Evolutionary conservation across 2,329 filamentous ascomycete species (phyloP).

Genomic region (Pseudogymnoascus sp.): DNA sequence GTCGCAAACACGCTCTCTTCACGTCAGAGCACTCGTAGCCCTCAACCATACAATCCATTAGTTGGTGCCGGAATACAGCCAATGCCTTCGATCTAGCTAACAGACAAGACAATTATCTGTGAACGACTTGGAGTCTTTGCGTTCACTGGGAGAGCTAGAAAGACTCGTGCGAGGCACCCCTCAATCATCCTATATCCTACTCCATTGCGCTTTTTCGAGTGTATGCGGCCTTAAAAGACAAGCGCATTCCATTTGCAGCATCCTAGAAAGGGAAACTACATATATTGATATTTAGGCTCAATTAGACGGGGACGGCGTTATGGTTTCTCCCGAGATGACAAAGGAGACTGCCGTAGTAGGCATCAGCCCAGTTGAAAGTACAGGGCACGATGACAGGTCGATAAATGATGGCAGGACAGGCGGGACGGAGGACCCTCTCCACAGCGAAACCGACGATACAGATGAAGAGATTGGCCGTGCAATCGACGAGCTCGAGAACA

Average conservation of each 20-base stretch:
- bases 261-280: background rate
- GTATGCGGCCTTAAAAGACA: background rate
- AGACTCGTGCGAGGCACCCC: constrained; percentile 36
- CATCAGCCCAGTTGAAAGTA: background rate
- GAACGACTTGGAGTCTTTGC: constrained; percentile 62
- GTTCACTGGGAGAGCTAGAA: constrained; percentile 51
- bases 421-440: constrained; percentile 21
- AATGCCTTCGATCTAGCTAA: constrained; percentile 1
- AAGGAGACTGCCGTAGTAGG: background rate
- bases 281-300: constrained; percentile 3
- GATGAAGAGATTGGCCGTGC: constrained; percentile 34
- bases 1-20: constrained; percentile 1
- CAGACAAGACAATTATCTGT: constrained; percentile 37
- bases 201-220: background rate
- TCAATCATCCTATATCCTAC: background rate
- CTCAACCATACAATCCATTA: background rate
- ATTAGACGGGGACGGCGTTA: background rate
- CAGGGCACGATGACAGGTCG: background rate
- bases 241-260: background rate
- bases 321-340: constrained; percentile 4
- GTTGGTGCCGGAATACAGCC: background rate
- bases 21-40: background rate
- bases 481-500: constrained; percentile 47
- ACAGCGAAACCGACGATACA: constrained; percentile 11
- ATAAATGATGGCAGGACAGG: constrained; percentile 20